Base-by-base conservation (phyloP, 768 basidiomycete species). In the Russula ochroleuca region DNA sequence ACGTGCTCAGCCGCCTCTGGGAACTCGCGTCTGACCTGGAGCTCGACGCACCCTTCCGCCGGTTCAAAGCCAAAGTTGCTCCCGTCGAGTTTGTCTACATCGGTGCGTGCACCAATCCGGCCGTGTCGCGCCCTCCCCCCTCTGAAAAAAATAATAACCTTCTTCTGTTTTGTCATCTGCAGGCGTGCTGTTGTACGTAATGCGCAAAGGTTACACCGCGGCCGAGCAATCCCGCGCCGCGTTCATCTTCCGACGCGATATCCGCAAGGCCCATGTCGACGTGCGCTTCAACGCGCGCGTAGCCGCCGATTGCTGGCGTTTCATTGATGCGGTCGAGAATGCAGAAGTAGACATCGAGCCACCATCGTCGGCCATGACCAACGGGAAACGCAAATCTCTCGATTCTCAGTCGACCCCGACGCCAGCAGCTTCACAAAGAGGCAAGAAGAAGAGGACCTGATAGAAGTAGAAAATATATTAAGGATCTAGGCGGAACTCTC, bases 41-140 rank as follows among this genome's bases (percentile, higher is more conserved):
- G 0, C 51, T 69, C 6, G 73, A 82, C 21, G 81, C 80, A 8
- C 57, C 54, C 1, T 55, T 57, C 19, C 61, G 64, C 17, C 57
- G 70, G 14, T 83, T 78, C 2, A 80, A 87, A n/a, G 75, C 76
- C 57, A 80, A 83, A 61, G 79, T 91, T 33, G 82, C 88, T 0
- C 88, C 88, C 1, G 82, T 86, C 11, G 87, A 91, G 70, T 88
- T 93, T 71, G 83, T 92, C 43, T 92, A 87, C 72, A 84, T 90
- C 48, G 89, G 92, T 92, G 70, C 38, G 91, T 92, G 70, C 65
- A 80, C 74, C 6, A 2, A n/a, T n/a, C n/a, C n/a, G n/a, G n/a
- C n/a, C n/a, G n/a, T n/a, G n/a, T n/a, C n/a, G n/a, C n/a, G n/a
- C n/a, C n/a, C n/a, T n/a, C n/a, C 17, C 25, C 14, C 17, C 28